phyloP scores from a whole-genome alignment of 345 rosid genomes.

The Syzygium aqueum region DNA sequence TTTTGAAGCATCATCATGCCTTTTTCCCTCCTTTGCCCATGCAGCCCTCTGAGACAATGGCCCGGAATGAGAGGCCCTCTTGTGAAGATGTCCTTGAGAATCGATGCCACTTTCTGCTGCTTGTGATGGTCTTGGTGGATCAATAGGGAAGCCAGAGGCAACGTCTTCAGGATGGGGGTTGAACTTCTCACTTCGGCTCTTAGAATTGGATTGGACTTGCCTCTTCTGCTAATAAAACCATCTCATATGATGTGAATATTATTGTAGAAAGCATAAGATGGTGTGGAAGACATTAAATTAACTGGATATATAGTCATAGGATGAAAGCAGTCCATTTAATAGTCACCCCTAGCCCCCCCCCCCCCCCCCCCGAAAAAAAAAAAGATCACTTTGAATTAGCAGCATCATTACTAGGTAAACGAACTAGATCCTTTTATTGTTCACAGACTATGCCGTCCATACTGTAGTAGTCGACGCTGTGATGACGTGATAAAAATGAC shows the following conservation, averaged over 20 bases:
- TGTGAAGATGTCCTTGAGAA: slow-evolving; percentile 54
- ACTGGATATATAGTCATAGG: neutral
- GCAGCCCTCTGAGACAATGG: slow-evolving; percentile 76
- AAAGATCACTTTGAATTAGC: neutral
- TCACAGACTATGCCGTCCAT: neutral
- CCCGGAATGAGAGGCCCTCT: slow-evolving; percentile 90
- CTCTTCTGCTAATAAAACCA: slow-evolving; percentile 54
- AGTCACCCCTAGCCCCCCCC: neutral
- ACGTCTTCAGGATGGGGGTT: slow-evolving; percentile 95
- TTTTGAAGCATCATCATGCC: slow-evolving; percentile 58
- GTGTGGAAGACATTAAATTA: neutral
- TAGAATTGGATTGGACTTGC: slow-evolving; percentile 56
- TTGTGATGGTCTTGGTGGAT: slow-evolving; percentile 91
- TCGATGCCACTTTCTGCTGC: slow-evolving; percentile 50
- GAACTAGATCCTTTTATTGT: neutral
- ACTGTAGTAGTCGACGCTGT: neutral
- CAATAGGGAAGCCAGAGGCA: slow-evolving; percentile 98
- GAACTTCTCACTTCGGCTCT: slow-evolving; percentile 96
- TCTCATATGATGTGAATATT: neutral
- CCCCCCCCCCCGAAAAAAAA: neutral
- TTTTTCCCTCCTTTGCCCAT: slow-evolving; percentile 63
- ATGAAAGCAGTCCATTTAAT: neutral
- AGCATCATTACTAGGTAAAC: neutral
- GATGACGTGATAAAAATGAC: neutral
- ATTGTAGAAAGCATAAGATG: neutral